These are phyloP conservation scores for Cutaneotrichosporon mucoides DNA, from an alignment of 1,284 basidiomycete genomes.

Conservation along the genomic window DNA sequence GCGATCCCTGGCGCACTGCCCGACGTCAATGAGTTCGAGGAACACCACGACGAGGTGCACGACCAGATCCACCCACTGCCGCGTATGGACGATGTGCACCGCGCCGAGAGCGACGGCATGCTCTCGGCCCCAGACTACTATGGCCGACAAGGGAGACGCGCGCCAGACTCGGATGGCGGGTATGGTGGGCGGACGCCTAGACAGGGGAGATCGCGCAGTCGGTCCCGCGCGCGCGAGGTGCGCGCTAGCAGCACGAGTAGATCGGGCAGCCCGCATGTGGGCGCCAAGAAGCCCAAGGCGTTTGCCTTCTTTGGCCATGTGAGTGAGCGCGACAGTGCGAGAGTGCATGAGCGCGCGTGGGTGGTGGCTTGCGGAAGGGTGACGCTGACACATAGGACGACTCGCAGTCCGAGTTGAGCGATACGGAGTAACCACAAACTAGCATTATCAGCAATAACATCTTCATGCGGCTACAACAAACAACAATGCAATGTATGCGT, in stretches of 20 bases:
- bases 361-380: too few species aligned
- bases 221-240: neutral
- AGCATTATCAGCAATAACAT: neutral
- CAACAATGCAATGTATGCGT: too few species aligned
- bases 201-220: constrained; percentile 11
- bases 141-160: neutral
- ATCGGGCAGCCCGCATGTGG: constrained; percentile 1
- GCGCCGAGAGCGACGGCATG: constrained; percentile 13
- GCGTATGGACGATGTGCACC: neutral
- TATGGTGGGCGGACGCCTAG: constrained; percentile 11
- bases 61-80: constrained; percentile 3
- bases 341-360: too few species aligned
- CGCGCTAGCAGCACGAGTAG: neutral
- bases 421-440: neutral
- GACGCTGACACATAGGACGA: constrained; percentile 8
- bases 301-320: constrained; percentile 47
- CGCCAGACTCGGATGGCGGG: neutral
- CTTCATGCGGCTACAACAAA: too few species aligned
- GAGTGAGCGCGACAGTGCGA: neutral
- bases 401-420: constrained; percentile 9
- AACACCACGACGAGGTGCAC: constrained; percentile 1
- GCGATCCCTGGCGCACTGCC: neutral
- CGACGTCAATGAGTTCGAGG: neutral
- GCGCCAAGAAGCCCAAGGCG: constrained; percentile 31
- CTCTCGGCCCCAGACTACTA: constrained; percentile 2